phyloP scores from a whole-genome alignment of 1,284 basidiomycete species.

The Inonotus hispidus region DNA sequence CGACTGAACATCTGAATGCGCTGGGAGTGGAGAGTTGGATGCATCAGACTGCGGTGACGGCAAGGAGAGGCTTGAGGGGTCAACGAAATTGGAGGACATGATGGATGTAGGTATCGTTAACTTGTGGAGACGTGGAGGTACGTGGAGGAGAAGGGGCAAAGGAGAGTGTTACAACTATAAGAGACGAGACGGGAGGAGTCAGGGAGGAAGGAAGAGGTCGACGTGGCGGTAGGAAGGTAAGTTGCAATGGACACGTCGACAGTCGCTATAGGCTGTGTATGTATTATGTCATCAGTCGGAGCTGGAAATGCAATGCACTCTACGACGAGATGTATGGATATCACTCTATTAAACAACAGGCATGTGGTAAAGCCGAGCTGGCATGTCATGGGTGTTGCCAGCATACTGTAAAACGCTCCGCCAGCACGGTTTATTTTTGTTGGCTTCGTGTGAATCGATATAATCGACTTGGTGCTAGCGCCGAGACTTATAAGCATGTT shows the following conservation, averaged over 20 bases:
- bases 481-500: too few species aligned
- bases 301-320: background rate
- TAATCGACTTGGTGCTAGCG: too few species aligned
- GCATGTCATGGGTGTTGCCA: too few species aligned
- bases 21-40: slow-evolving; percentile 25
- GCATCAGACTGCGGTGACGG: slow-evolving; percentile 30
- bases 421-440: too few species aligned
- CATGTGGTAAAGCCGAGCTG: background rate
- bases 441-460: too few species aligned
- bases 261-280: background rate
- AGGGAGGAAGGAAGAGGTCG: background rate
- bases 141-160: slow-evolving; percentile 12
- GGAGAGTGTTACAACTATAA: slow-evolving; percentile 7
- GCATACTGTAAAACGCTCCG: too few species aligned
- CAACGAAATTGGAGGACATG: slow-evolving; percentile 28
- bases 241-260: background rate
- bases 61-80: slow-evolving; percentile 36
- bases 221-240: slow-evolving; percentile 10
- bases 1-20: slow-evolving; percentile 23
- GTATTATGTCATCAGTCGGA: background rate
- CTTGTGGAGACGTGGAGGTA: background rate
- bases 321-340: background rate
- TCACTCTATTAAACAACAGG: background rate
- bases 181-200: background rate
- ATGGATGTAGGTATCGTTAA: background rate